phyloP scores from a whole-genome alignment of 371 early-diverging fungal genomes.

The Synchytrium microbalum region DNA sequence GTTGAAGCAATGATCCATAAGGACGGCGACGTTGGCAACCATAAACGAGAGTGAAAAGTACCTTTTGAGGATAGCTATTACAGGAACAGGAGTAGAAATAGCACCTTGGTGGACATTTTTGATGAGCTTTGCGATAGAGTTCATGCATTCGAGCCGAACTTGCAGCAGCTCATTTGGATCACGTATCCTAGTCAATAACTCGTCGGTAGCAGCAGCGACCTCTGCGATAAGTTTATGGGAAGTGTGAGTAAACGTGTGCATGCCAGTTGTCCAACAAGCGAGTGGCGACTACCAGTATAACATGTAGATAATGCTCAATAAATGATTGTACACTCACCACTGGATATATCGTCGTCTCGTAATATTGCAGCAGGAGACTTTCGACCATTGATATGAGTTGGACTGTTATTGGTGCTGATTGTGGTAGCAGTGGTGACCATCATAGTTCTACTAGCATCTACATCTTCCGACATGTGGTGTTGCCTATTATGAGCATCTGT shows the following conservation, averaged over 20 bases:
- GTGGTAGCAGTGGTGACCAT: too few species aligned
- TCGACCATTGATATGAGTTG: too few species aligned
- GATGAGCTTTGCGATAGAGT: conserved; percentile 13
- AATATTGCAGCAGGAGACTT: neutral
- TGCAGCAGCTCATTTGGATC: conserved; percentile 10
- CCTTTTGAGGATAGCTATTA: conserved; percentile 4
- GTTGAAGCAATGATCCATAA: too few species aligned
- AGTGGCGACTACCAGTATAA: neutral
- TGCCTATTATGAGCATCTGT: neutral
- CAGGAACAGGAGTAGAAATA: too few species aligned
- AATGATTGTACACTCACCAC: neutral
- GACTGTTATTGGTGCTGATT: too few species aligned
- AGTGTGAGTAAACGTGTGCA: neutral
- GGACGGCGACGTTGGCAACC: neutral
- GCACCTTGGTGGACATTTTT: neutral
- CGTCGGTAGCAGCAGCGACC: neutral
- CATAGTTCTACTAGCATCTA: neutral
- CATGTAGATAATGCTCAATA: neutral
- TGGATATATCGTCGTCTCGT: neutral
- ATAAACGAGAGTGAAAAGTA: neutral
- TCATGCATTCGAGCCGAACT: conserved; percentile 24
- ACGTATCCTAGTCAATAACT: neutral
- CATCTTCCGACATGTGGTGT: neutral
- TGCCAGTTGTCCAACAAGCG: neutral
- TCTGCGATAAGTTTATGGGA: neutral